phyloP scores from a whole-genome alignment of 2,329 filamentous ascomycete species.

The Aureobasidium sp. region DNA sequence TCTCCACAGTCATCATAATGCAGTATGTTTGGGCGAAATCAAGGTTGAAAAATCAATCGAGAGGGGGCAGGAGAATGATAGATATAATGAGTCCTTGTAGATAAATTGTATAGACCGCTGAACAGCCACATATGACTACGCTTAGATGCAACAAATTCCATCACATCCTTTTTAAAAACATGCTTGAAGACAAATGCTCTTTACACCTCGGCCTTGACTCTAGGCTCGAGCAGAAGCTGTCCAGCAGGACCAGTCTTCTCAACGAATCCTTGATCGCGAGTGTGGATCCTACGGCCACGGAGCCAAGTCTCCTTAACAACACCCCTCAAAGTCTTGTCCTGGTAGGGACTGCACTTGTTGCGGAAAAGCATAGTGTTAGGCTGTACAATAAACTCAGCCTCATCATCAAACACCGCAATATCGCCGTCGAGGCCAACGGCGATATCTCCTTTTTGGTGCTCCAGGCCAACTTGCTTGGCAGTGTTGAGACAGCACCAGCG shows the following conservation, averaged over 20 bases:
- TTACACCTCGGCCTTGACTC: not conserved
- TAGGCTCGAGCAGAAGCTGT: slow-evolving; percentile 44
- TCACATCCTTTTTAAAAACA: not conserved
- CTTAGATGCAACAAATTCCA: not conserved
- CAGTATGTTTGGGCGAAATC: not conserved
- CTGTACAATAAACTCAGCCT: slow-evolving; percentile 62
- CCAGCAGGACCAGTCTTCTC: slow-evolving; percentile 50
- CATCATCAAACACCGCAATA: slow-evolving; percentile 85
- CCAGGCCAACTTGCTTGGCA: slow-evolving; percentile 77
- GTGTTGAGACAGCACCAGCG: slow-evolving; percentile 81
- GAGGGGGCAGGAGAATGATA: not conserved
- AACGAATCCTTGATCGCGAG: slow-evolving; percentile 56
- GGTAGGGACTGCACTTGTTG: slow-evolving; percentile 87
- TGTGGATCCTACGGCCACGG: slow-evolving; percentile 67
- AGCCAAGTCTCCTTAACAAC: slow-evolving; percentile 82
- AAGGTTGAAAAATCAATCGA: not conserved
- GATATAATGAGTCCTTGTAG: not conserved
- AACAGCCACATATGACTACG: not conserved
- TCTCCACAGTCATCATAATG: too few species aligned
- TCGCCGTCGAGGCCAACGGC: slow-evolving; percentile 80
- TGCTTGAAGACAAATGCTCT: not conserved
- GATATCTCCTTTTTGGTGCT: slow-evolving; percentile 74
- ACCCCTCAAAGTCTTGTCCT: slow-evolving; percentile 69
- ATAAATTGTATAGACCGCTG: not conserved
- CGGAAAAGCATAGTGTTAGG: slow-evolving; percentile 85